These are phyloP conservation scores for Funneliformis caledonium DNA, from an alignment of 371 early-diverging fungal genomes.

Conservation along the genomic window DNA sequence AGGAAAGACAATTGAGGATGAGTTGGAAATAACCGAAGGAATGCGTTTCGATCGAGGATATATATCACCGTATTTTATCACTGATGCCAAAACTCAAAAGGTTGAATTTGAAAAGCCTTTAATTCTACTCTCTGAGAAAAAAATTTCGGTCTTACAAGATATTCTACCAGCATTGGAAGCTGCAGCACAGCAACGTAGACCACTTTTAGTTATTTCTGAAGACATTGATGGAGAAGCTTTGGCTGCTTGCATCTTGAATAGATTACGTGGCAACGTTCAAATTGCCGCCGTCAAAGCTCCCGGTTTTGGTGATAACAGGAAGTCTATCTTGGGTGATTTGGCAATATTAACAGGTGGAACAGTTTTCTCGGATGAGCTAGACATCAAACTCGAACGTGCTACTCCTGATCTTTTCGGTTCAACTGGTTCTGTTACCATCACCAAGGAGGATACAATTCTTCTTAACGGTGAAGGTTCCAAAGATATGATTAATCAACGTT, in stretches of 20 bases:
- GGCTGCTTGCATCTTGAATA: constrained; percentile 98
- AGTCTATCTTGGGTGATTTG: constrained; percentile 95
- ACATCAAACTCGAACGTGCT: constrained; percentile 93
- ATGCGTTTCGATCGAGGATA: constrained; percentile 99
- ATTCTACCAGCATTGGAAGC: constrained; percentile 94
- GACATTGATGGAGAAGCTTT: constrained; percentile 98
- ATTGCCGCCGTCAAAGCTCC: constrained; percentile 98
- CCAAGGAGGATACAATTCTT: constrained; percentile 98
- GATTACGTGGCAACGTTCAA: constrained; percentile 96
- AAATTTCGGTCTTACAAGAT: constrained; percentile 94
- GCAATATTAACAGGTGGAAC: constrained; percentile 93
- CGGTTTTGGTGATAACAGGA: constrained; percentile 99
- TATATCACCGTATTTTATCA: constrained; percentile 99
- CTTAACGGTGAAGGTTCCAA: constrained; percentile 89
- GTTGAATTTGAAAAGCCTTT: constrained; percentile 98
- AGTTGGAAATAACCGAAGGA: constrained; percentile 97
- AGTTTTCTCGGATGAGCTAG: constrained; percentile 95
- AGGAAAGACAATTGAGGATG: constrained; percentile 97
- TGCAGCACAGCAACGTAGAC: constrained; percentile 93
- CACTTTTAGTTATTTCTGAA: constrained; percentile 95
- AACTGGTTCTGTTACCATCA: constrained; percentile 86
- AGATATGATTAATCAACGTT: constrained; percentile 86
- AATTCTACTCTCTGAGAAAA: constrained; percentile 94
- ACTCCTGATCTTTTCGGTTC: constrained; percentile 90
- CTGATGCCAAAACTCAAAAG: constrained; percentile 95